Conservation (phyloP, 192 early-diverging fungal genomes). For the Coemansia sp. region DNA sequence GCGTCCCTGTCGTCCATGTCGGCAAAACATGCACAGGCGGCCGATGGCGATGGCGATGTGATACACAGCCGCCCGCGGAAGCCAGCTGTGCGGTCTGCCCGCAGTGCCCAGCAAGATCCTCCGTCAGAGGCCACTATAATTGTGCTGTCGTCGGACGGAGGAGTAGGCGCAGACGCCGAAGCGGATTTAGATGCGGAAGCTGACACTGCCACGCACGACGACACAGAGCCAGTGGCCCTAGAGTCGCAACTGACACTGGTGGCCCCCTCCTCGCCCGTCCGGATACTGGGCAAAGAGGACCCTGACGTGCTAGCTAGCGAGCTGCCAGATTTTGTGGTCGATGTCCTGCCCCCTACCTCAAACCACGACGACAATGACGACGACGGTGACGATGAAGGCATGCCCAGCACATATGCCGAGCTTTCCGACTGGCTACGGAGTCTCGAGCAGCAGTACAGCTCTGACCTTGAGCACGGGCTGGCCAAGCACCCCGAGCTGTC, state of each 20-base stretch:
- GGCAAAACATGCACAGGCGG: conserved; percentile 5
- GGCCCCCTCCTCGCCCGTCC: conserved; percentile 28
- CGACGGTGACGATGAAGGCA: not conserved
- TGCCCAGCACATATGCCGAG: conserved; percentile 12
- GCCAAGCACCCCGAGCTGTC: conserved; percentile 44
- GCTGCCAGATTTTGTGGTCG: conserved; percentile 5
- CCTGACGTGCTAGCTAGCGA: conserved; percentile 8
- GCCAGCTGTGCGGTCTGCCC: conserved; percentile 2
- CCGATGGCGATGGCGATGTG: not conserved
- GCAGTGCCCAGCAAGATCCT: too few species aligned
- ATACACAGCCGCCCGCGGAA: too few species aligned
- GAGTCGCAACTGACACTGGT: conserved; percentile 42
- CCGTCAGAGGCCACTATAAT: conserved; percentile 43
- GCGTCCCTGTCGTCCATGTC: conserved; percentile 27
- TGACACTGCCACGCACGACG: not conserved
- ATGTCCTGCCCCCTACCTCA: too few species aligned
- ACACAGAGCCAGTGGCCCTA: conserved; percentile 11
- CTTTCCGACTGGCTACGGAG: conserved; percentile 15
- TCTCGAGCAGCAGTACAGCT: conserved; percentile 23
- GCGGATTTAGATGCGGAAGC: too few species aligned
- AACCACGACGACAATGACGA: not conserved
- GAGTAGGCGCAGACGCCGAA: conserved; percentile 1
- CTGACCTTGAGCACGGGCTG: conserved; percentile 19
- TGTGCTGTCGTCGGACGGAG: conserved; percentile 22
- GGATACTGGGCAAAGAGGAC: not conserved